A percentile compares a stretch with the other conserved stretches of the same genome.
Conservation (phyloP, 2,329 filamentous ascomycete genomes). For the Mycosphaerelloides madeirae region DNA sequence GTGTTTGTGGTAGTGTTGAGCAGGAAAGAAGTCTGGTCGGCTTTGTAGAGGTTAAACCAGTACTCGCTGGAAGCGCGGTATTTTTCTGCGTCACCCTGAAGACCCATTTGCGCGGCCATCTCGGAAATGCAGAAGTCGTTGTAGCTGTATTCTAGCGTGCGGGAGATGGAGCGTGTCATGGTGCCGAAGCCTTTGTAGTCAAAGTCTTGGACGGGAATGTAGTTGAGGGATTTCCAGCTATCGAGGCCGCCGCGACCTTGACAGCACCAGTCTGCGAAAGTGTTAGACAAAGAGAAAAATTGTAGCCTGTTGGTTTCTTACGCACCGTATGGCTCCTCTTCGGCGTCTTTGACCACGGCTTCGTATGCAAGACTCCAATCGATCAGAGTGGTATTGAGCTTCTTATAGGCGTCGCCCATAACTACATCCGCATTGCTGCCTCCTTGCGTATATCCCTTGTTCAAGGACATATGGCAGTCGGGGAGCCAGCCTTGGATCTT, state of each 20-base stretch:
- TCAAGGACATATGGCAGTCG: slow-evolving; percentile 64
- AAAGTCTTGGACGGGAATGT: slow-evolving; percentile 49
- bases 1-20: slow-evolving; percentile 41
- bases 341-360: slow-evolving; percentile 63
- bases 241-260: slow-evolving; percentile 65
- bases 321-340: slow-evolving; percentile 39
- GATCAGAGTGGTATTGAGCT: slow-evolving; percentile 58
- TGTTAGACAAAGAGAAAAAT: no score
- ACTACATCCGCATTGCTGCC: slow-evolving; percentile 69
- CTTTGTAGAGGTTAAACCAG: slow-evolving; percentile 63
- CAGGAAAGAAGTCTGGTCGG: slow-evolving; percentile 53
- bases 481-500: slow-evolving; percentile 67
- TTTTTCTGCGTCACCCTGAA: slow-evolving; percentile 34
- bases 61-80: slow-evolving; percentile 55
- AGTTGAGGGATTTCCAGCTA: slow-evolving; percentile 62
- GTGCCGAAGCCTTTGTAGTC: slow-evolving; percentile 46
- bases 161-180: slow-evolving; percentile 49
- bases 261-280: slow-evolving; percentile 47
- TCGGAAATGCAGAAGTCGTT: slow-evolving; percentile 41
- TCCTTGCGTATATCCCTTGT: slow-evolving; percentile 63
- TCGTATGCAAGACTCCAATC: slow-evolving; percentile 61
- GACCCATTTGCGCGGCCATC: slow-evolving; percentile 41
- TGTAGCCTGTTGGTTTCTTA: no score
- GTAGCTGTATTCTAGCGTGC: slow-evolving; percentile 49
- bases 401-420: slow-evolving; percentile 67